A percentile compares a stretch with the other conserved stretches of the same genome.
Conservation (phyloP, 768 basidiomycete species). For the Lentinula aciculospora region DNA sequence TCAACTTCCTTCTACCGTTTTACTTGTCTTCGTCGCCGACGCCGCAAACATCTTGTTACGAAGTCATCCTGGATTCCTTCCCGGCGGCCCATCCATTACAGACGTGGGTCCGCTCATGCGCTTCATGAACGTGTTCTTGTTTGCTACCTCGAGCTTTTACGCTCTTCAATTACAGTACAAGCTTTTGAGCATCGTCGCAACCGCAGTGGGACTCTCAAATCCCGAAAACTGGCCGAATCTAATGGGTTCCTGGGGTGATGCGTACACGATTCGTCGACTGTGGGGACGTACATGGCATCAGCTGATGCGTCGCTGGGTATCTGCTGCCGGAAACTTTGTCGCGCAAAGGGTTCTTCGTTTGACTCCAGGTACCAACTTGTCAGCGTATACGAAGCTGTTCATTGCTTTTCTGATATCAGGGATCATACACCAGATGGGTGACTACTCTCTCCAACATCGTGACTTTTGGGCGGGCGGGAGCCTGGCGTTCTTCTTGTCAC, state of each 20-base stretch:
- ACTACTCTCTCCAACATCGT: constrained; percentile 7
- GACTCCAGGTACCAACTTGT: constrained; percentile 9
- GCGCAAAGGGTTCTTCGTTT: background rate
- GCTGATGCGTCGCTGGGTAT: constrained; percentile 12
- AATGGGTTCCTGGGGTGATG: constrained; percentile 22
- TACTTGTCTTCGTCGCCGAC: constrained; percentile 13
- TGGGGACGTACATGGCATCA: constrained; percentile 27
- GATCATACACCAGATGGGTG: constrained; percentile 7
- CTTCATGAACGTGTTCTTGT: constrained; percentile 16
- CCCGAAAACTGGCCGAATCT: constrained; percentile 23
- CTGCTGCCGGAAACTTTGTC: background rate
- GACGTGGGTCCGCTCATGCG: constrained; percentile 12
- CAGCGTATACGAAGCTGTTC: constrained; percentile 8
- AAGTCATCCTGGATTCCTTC: constrained; percentile 9
- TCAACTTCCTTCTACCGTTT: constrained; percentile 10
- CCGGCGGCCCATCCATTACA: constrained; percentile 12
- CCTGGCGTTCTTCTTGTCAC: constrained; percentile 22
- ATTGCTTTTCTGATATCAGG: constrained; percentile 12
- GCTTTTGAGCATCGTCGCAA: constrained; percentile 7
- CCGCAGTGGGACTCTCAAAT: constrained; percentile 13
- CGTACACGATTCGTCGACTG: constrained; percentile 25
- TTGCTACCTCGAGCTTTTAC: constrained; percentile 14
- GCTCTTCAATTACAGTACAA: constrained; percentile 11
- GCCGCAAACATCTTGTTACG: constrained; percentile 8
- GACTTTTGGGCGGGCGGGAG: constrained; percentile 8